These are phyloP conservation scores for Tetragonia tetragonoides DNA, from an alignment of 148 eudicot genomes.

Conservation along the genomic window DNA sequence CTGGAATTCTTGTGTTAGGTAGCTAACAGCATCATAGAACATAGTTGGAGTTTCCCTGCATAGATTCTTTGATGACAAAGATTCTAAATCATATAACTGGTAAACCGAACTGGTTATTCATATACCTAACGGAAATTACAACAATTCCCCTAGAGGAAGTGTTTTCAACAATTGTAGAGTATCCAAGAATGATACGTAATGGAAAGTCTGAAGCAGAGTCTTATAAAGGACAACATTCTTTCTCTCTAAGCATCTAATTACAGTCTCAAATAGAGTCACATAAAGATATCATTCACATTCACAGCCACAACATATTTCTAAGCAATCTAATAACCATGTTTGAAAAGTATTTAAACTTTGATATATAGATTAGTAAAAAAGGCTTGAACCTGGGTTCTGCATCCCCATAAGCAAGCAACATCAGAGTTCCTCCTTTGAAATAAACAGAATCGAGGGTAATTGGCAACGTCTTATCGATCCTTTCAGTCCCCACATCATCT, in stretches of 20 bases:
- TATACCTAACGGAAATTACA: not conserved
- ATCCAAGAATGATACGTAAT: slow-evolving; percentile 7
- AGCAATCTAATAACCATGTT: not conserved
- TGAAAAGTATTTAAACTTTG: not conserved
- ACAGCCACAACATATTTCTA: not conserved
- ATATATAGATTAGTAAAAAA: not conserved
- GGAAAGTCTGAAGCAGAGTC: slow-evolving; percentile 8
- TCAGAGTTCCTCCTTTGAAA: slow-evolving; percentile 77
- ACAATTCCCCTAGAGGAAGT: not conserved
- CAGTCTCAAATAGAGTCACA: not conserved
- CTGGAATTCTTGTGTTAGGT: not conserved
- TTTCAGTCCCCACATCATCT: slow-evolving; percentile 42
- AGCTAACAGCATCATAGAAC: not conserved
- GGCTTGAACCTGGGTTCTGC: slow-evolving; percentile 70
- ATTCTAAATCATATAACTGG: not conserved
- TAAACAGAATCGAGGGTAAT: slow-evolving; percentile 79
- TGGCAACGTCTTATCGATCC: slow-evolving; percentile 70
- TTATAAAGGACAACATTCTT: not conserved
- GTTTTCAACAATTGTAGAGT: not conserved
- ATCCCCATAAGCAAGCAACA: slow-evolving; percentile 97
- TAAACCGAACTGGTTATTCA: not conserved
- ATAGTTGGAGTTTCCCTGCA: not conserved
- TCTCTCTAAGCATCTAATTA: not conserved
- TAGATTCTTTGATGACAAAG: not conserved
- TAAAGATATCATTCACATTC: slow-evolving; percentile 2